Base-by-base conservation (phyloP, 495 filamentous ascomycete genomes). In the Penicillium roqueforti region DNA sequence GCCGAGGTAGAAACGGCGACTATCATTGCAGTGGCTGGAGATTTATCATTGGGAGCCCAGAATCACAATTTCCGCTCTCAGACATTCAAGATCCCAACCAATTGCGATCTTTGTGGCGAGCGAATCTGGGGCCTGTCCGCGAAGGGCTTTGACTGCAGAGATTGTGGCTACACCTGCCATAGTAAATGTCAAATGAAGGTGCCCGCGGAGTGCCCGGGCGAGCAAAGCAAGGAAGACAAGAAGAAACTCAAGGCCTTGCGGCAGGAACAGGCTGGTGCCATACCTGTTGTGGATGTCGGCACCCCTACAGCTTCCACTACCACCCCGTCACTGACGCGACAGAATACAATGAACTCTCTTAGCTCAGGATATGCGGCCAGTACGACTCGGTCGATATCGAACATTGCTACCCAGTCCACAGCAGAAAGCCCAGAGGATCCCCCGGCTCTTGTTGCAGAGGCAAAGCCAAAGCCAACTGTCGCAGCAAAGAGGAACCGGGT, bases 171-270 rank as follows among this genome's bases (percentile, higher is more conserved):
- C 70, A 96, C 91, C 2, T 99, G 93, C 61, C 93, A 99, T 73
- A 92, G 84, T 76, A 97, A 99, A 72, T 99, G 93, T 68, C 89
- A 99, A 72, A 89, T 99, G 85, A 99, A 97, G 67, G 95, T 97
- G 1, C 91, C 93, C 0, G 89, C 93, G 4, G 87, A 92, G 60
- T 99, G 93, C 62, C 93, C 93, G 0, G 93, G 93, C 34, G 93
- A 97, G 68, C 85, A 89, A 64, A 83, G 79, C 32, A 97, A 97
- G 70, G 95, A 97, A 50, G 91, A 95, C 52, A 89, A 85, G 76
- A 97, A 96, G 76, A 92, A 88, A 60, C 74, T 93, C 45, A 97
- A 97, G 68, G 80, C 73, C 22, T 84, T 88, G 62, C 81, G 87
- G 44, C 91, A 97, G 70, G 83, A 86, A 57, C 79, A 88, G 10